Conservation (phyloP, 2,329 filamentous ascomycete genomes). For the Fusarium sp. region DNA sequence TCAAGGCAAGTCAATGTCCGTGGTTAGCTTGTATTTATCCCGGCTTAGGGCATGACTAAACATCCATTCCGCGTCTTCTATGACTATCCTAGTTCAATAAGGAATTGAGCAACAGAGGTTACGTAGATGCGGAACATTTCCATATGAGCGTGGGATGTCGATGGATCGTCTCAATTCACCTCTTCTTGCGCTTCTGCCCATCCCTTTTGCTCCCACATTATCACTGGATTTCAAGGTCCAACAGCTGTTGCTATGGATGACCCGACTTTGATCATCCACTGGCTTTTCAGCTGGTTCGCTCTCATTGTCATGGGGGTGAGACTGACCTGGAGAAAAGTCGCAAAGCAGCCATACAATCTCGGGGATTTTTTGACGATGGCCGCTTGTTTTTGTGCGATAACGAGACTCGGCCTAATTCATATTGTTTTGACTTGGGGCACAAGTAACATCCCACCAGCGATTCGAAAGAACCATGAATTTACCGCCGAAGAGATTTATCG, state of each 20-base stretch:
- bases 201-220: too few species aligned
- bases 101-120: too few species aligned
- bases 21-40: too few species aligned
- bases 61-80: too few species aligned
- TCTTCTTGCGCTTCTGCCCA: too few species aligned
- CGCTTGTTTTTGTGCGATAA: neutral
- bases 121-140: too few species aligned
- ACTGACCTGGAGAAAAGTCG: slow-evolving; percentile 8
- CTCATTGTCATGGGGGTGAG: slow-evolving; percentile 6
- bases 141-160: too few species aligned
- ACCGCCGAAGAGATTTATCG: slow-evolving; percentile 2
- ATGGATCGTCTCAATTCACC: too few species aligned
- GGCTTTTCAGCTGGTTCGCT: slow-evolving; percentile 10
- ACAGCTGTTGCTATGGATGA: slow-evolving; percentile 1
- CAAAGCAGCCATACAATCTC: neutral
- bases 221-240: neutral
- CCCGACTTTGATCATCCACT: slow-evolving; percentile 12
- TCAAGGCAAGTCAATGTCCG: too few species aligned
- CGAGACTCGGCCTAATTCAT: slow-evolving; percentile 5
- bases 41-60: too few species aligned
- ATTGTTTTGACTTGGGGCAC: neutral
- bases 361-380: slow-evolving; percentile 9
- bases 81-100: too few species aligned
- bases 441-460: neutral
- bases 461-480: slow-evolving; percentile 1